These are phyloP conservation scores for Erodium moschatum DNA, from an alignment of 441 rosid species.

Conservation along the genomic window DNA sequence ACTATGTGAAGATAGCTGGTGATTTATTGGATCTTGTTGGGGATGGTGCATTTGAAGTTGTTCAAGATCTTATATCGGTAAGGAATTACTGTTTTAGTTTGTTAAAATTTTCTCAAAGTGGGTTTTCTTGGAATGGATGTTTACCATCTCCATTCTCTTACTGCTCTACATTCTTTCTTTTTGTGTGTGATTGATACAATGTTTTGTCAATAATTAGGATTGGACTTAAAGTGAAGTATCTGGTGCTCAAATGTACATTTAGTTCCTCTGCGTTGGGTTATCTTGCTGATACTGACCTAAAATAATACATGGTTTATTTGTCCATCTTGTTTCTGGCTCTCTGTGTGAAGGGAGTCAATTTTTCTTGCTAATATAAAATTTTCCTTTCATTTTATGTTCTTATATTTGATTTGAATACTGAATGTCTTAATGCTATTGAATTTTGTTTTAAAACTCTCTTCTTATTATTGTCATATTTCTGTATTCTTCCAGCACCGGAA, in stretches of 20 bases:
- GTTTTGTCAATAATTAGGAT: too few species aligned
- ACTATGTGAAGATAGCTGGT: slow-evolving; percentile 55
- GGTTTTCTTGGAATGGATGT: neutral
- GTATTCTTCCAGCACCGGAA: slow-evolving; percentile 61
- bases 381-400: neutral
- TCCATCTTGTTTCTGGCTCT: too few species aligned
- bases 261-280: too few species aligned
- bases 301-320: too few species aligned
- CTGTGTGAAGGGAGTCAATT: too few species aligned
- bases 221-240: too few species aligned
- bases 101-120: neutral
- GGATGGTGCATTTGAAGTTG: slow-evolving; percentile 78
- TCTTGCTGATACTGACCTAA: too few species aligned
- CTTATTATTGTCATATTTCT: slow-evolving; percentile 10
- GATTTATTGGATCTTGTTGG: slow-evolving; percentile 89
- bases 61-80: slow-evolving; percentile 78
- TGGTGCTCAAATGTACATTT: too few species aligned
- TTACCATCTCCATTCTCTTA: too few species aligned
- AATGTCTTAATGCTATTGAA: neutral
- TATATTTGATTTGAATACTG: neutral
- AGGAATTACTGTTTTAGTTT: slow-evolving; percentile 21
- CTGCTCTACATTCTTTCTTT: too few species aligned
- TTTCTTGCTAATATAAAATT: neutral
- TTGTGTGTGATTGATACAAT: too few species aligned
- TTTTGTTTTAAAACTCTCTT: neutral